Base-by-base conservation (phyloP, 768 basidiomycete genomes). In the Mycena belliarum region DNA sequence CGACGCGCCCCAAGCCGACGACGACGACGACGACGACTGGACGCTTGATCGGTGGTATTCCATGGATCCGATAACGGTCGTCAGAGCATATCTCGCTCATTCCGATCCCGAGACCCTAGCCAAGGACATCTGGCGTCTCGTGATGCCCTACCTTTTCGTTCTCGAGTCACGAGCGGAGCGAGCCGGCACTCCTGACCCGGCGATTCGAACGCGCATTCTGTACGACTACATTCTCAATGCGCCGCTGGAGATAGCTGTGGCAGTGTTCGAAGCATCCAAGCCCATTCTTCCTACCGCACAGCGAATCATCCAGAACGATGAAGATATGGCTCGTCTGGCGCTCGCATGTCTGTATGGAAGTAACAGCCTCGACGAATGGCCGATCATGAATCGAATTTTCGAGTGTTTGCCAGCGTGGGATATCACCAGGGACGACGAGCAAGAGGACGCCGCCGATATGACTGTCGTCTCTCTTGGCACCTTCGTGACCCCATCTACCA, bases 321-420 rank as follows among this genome's bases (percentile, higher is more conserved):
- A 90, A 65, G 91, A 93, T 63, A 84, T 95, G 68, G 93, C 86
- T 15, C 83, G 89, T 12, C 72, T 98, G 15, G 95, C 95, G 4
- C 83, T 98, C 14, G 89, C 95, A 8, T 89, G 88, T 65, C 73
- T 98, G 23, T 99, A 99, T 61, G 94, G 94, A 15, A 89, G 83
- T 65, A 80, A 85, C 57, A 82, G 81, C 53, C 73, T 87, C 32
- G 77, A 84, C 56, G 80, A 87, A 63, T 96, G 92, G 93, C 67
- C 84, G 1, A 86, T 78, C 5, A 98, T 97, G 95, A 92, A 89
- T 63, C 76, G 79, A 29, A 91, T 99, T 49, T 98, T 99, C 70
- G 96, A 99, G 69, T 99, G 95, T 68, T 79, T 98, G 29, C 96
- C 96, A 0, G 96, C 88, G 4, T 97, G 95, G 93, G 87, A 86